These are phyloP conservation scores for Pythium grandisporangium DNA, from an alignment of 352 stramenopile species.

Conservation along the genomic window DNA sequence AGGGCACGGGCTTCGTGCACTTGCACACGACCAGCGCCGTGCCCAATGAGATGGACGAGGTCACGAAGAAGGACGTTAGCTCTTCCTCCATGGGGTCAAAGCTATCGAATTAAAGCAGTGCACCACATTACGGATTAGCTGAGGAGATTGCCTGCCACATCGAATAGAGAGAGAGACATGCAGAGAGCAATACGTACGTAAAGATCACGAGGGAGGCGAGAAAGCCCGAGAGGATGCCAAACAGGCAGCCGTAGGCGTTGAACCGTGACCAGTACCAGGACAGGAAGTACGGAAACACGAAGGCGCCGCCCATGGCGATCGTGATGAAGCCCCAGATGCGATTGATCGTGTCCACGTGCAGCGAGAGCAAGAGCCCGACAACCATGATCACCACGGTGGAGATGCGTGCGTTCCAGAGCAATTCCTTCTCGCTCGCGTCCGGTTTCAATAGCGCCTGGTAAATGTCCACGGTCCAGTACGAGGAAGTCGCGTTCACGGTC, in stretches of 20 bases:
- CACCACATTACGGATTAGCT: too few species aligned
- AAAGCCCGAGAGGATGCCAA: slow-evolving; percentile 43
- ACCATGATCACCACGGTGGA: slow-evolving; percentile 57
- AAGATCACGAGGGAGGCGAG: slow-evolving; percentile 45
- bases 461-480: slow-evolving; percentile 79
- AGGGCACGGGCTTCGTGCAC: slow-evolving; percentile 24
- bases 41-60: slow-evolving; percentile 39
- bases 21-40: slow-evolving; percentile 32
- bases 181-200: slow-evolving; percentile 30
- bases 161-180: neutral
- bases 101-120: too few species aligned
- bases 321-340: slow-evolving; percentile 78
- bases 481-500: slow-evolving; percentile 67
- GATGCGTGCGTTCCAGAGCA: slow-evolving; percentile 55
- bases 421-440: slow-evolving; percentile 34
- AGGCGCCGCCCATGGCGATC: slow-evolving; percentile 53
- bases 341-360: slow-evolving; percentile 71
- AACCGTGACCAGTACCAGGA: slow-evolving; percentile 78
- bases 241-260: slow-evolving; percentile 53
- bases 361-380: slow-evolving; percentile 40
- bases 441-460: slow-evolving; percentile 67
- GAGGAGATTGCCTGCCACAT: too few species aligned
- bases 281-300: slow-evolving; percentile 73
- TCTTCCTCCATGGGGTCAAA: slow-evolving; percentile 43
- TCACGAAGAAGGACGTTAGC: slow-evolving; percentile 44